These are phyloP conservation scores for Albifimbria verrucaria DNA, from an alignment of 2,329 filamentous ascomycete genomes.

Conservation along the genomic window DNA sequence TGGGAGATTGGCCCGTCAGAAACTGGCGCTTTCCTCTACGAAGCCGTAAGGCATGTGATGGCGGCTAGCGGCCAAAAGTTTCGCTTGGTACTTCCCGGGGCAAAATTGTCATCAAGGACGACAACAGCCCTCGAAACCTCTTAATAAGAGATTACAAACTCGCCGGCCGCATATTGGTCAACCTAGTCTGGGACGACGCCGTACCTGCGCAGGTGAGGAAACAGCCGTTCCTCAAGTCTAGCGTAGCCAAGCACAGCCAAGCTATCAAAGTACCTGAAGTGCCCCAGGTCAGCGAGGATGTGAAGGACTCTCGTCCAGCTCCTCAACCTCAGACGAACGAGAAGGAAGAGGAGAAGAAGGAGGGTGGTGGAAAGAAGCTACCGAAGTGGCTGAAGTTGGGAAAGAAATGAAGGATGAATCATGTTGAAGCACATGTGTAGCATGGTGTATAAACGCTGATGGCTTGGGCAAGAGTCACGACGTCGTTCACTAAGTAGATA, in stretches of 20 bases:
- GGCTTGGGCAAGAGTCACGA: no score
- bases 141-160: constrained; percentile 75
- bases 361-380: constrained; percentile 41
- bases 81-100: constrained; percentile 61
- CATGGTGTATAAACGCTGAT: no score
- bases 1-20: constrained; percentile 66
- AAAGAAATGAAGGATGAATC: constrained; percentile 57
- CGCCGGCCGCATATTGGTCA: constrained; percentile 68
- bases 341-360: constrained; percentile 34
- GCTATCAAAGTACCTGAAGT: constrained; percentile 64
- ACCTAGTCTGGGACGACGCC: constrained; percentile 68
- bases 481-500: no score
- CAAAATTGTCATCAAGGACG: constrained; percentile 46
- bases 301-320: constrained; percentile 19
- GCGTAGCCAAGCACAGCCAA: constrained; percentile 59
- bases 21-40: constrained; percentile 69
- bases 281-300: constrained; percentile 37
- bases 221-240: constrained; percentile 54
- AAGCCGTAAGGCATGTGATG: constrained; percentile 71
- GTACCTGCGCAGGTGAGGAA: constrained; percentile 55
- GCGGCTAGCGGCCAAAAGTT: constrained; percentile 64
- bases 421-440: no score
- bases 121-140: constrained; percentile 42
- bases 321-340: constrained; percentile 26
- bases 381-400: constrained; percentile 72